Conservation (phyloP, 129 eudicot species). For the Lactuca sativa region DNA sequence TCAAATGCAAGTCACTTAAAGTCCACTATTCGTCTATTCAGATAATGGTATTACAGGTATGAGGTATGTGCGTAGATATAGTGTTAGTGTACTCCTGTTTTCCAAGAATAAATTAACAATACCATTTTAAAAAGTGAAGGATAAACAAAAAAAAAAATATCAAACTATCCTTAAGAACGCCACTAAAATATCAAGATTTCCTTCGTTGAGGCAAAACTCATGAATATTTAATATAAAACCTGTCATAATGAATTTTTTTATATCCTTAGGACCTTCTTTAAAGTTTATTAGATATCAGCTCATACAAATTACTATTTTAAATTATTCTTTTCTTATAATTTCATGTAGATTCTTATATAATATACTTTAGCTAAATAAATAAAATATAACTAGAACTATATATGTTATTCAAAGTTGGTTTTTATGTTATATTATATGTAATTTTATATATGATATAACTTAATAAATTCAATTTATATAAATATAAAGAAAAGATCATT, state of each 20-base stretch:
- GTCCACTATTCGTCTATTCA: conserved; percentile 18
- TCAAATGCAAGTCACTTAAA: conserved; percentile 15
- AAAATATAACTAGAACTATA: no score
- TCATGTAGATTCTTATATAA: no score
- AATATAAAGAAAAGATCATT: background rate
- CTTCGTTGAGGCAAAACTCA: no score
- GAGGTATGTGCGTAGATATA: conserved; percentile 2
- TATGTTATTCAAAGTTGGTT: no score
- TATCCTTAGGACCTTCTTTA: no score
- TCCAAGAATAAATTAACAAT: background rate
- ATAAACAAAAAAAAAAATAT: no score
- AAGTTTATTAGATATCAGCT: no score
- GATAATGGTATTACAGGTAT: background rate
- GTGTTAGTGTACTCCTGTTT: background rate
- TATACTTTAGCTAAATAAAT: no score
- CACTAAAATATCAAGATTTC: no score
- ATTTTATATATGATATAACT: background rate
- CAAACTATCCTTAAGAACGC: background rate
- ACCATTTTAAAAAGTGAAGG: background rate
- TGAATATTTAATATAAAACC: background rate
- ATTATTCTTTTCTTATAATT: no score
- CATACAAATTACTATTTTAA: no score
- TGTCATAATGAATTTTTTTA: background rate
- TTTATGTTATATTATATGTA: background rate
- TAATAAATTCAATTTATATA: background rate